These are phyloP conservation scores for Cyclocybe cylindracea DNA, from an alignment of 768 basidiomycete species.

Conservation along the genomic window DNA sequence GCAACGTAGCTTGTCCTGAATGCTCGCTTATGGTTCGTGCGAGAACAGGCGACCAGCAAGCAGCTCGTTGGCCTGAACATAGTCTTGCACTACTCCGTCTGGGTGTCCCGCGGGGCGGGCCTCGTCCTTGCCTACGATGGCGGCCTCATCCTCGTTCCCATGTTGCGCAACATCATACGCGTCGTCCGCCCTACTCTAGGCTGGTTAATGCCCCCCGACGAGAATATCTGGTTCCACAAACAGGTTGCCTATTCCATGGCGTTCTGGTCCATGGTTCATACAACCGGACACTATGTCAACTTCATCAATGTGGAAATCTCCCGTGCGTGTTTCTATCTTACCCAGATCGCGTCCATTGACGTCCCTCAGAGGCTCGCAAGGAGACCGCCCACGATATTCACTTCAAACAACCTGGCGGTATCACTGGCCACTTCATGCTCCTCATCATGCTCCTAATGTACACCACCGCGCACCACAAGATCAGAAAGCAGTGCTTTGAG, in stretches of 20 bases:
- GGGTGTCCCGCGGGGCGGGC: constrained; percentile 90
- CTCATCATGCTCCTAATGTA: constrained; percentile 94
- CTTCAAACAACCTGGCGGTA: constrained; percentile 86
- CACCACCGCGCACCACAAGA: constrained; percentile 85
- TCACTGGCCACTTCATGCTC: constrained; percentile 95
- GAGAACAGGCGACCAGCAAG: constrained; percentile 53
- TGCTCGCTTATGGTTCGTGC: neutral
- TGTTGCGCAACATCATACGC: constrained; percentile 87
- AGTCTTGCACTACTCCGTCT: constrained; percentile 77
- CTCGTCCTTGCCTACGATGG: constrained; percentile 88
- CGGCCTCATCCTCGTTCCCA: constrained; percentile 82
- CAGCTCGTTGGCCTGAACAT: constrained; percentile 75
- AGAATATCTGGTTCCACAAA: constrained; percentile 95
- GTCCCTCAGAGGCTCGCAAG: constrained; percentile 68
- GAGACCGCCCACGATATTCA: constrained; percentile 82
- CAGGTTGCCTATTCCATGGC: constrained; percentile 95
- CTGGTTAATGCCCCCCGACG: constrained; percentile 90
- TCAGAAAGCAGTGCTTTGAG: constrained; percentile 89
- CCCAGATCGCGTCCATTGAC: neutral
- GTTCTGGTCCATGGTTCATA: constrained; percentile 92
- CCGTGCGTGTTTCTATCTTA: constrained; percentile 48
- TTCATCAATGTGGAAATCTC: constrained; percentile 89
- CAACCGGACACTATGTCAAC: constrained; percentile 92
- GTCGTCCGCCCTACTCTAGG: constrained; percentile 76
- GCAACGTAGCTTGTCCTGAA: neutral